A percentile compares a stretch with the other conserved stretches of the same genome.
Conservation (phyloP, 2,329 filamentous ascomycete genomes). For the Hypoxylon rubiginosum region DNA sequence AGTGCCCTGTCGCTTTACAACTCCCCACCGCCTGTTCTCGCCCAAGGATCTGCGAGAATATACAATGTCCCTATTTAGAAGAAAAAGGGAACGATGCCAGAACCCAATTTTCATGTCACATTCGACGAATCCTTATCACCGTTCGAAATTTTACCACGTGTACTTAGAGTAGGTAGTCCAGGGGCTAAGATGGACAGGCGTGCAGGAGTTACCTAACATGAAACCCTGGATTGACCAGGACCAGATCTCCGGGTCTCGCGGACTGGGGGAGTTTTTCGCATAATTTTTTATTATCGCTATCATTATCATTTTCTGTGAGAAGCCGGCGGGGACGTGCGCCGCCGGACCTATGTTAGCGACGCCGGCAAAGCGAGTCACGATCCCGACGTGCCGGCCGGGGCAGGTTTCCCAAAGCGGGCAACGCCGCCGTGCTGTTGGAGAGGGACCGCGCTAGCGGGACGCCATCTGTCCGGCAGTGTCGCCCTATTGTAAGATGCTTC, state of each 20-base stretch:
- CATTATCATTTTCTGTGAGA: constrained; percentile 7
- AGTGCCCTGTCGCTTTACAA: background rate
- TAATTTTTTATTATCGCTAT: background rate
- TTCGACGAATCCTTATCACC: constrained; percentile 2
- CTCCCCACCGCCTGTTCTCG: background rate
- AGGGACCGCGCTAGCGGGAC: constrained; percentile 21
- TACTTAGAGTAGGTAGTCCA: constrained; percentile 1
- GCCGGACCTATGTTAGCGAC: constrained; percentile 27
- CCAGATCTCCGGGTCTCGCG: constrained; percentile 25
- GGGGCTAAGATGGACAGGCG: constrained; percentile 8
- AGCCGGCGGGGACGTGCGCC: constrained; percentile 37
- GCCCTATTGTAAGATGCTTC: constrained; percentile 18
- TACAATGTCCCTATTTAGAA: background rate
- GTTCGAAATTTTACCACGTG: constrained; percentile 27
- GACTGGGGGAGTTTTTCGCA: constrained; percentile 3
- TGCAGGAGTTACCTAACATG: constrained; percentile 14
- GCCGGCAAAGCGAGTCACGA: constrained; percentile 30
- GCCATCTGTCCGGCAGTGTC: constrained; percentile 12
- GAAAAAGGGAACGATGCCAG: background rate
- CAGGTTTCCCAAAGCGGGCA: constrained; percentile 35
- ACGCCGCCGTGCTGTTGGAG: constrained; percentile 16
- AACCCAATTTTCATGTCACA: background rate
- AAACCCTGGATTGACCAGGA: constrained; percentile 27
- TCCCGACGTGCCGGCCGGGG: constrained; percentile 39
- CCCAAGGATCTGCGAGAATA: constrained; percentile 1